These are phyloP conservation scores for Ceraceosorus guamensis DNA, from an alignment of 1,284 basidiomycete species.

Conservation along the genomic window DNA sequence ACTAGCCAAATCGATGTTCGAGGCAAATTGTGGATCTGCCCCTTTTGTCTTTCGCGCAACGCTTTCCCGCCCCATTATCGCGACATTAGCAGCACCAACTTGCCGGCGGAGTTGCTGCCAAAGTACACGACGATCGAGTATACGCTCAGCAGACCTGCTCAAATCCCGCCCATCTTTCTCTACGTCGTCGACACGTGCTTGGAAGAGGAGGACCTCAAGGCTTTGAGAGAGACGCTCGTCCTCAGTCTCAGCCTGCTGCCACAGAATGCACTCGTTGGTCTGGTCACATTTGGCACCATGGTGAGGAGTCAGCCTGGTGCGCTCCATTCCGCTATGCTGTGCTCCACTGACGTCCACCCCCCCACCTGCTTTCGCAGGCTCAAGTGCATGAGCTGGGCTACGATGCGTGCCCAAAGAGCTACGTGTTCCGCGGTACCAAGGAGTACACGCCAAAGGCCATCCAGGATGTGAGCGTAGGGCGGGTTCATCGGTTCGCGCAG, in stretches of 20 bases:
- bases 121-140: slow-evolving; percentile 99
- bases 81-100: slow-evolving; percentile 93
- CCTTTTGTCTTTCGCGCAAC: slow-evolving; percentile 93
- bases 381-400: slow-evolving; percentile 99
- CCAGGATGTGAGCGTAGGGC: slow-evolving; percentile 57
- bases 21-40: slow-evolving; percentile 98
- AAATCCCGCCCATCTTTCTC: slow-evolving; percentile 89
- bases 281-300: slow-evolving; percentile 97
- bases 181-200: slow-evolving; percentile 97
- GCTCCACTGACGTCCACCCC: not conserved
- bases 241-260: slow-evolving; percentile 88
- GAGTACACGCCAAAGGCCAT: slow-evolving; percentile 96
- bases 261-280: slow-evolving; percentile 84
- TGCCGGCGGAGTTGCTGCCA: slow-evolving; percentile 88
- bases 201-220: slow-evolving; percentile 91
- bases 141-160: slow-evolving; percentile 81
- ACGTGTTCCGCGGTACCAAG: slow-evolving; percentile 98
- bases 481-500: not conserved
- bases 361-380: slow-evolving; percentile 48
- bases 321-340: not conserved
- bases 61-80: slow-evolving; percentile 98
- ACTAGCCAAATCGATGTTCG: slow-evolving; percentile 92
- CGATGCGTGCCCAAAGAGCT: slow-evolving; percentile 91
- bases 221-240: slow-evolving; percentile 82
- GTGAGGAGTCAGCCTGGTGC: not conserved